Base-by-base conservation (phyloP, 345 rosid species). In the Salix dunnii region DNA sequence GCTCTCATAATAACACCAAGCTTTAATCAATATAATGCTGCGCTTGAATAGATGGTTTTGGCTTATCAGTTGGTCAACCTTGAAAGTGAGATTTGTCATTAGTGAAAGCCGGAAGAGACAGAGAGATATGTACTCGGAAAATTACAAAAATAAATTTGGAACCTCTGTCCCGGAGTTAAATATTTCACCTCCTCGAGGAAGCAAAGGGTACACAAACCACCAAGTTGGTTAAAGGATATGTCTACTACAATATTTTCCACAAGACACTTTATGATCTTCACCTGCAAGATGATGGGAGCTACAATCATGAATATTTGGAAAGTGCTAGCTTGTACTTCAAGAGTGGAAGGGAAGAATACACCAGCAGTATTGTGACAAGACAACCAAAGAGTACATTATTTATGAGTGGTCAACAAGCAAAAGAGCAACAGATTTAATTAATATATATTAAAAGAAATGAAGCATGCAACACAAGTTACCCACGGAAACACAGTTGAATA, bases 1-100 rank as follows among this genome's bases (percentile, higher is more conserved):
- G 67, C 97, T 94, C 84, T 94, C 97, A 30, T 90, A 91, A 82
- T 92, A 94, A 86, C 97, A 92, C 98, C 98, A 94, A 71, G 97
- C 93, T 81, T 94, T 94, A 35, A 91, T 88, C 72, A 94, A 82
- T 84, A 94, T 89, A 79, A 91, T 87, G 79, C 96, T 94, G 77
- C 97, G 89, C 83, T 94, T 91, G 72, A 92, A 92, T 49, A 94
- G 88, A 85, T 94, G 89, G 76, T 89, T 89, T 85, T 94, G 88
- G 40, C 87, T 91, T 81, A 94, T 92, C 79, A 86, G 80, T 46
- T 76, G 76, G 76, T 92, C 93, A 17, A 91, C 92, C 96, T 94
- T 87, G 67, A 48, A n/a, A 77, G 80, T 36, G 11, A 70, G 74
- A 68, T 16, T 40, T 70, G 60, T 18, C 63, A 58, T 58, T 3